phyloP scores from a whole-genome alignment of 495 filamentous ascomycete genomes.

The Penicillium turbatum region DNA sequence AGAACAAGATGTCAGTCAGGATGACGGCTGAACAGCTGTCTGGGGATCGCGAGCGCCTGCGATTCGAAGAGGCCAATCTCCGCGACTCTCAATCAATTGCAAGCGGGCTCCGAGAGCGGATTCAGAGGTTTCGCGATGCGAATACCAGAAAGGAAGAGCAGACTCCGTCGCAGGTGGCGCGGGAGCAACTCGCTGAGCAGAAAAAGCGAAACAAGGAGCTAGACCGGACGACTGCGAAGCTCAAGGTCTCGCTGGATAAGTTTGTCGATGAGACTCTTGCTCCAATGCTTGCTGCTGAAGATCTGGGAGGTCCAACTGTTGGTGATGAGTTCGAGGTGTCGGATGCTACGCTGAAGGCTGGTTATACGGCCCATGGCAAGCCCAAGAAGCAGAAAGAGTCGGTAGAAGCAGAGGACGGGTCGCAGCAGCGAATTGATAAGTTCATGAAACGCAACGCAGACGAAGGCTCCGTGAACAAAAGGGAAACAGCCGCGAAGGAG shows the following conservation, averaged over 20 bases:
- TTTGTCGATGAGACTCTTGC: slow-evolving; percentile 73
- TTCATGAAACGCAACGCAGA: slow-evolving; percentile 54
- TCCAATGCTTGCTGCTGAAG: slow-evolving; percentile 79
- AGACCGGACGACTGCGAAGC: slow-evolving; percentile 48
- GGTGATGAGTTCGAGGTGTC: slow-evolving; percentile 67
- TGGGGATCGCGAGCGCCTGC: slow-evolving; percentile 48
- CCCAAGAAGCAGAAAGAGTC: slow-evolving; percentile 55
- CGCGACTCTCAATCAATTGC: slow-evolving; percentile 54
- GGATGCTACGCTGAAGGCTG: slow-evolving; percentile 56
- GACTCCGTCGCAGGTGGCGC: slow-evolving; percentile 54
- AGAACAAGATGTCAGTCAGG: slow-evolving; percentile 57
- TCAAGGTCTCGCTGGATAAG: slow-evolving; percentile 60
- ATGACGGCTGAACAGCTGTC: slow-evolving; percentile 52
- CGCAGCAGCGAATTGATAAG: slow-evolving; percentile 69
- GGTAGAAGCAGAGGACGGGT: slow-evolving; percentile 38
- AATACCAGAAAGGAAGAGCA: slow-evolving; percentile 52
- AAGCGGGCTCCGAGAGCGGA: slow-evolving; percentile 53
- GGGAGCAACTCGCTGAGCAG: slow-evolving; percentile 54
- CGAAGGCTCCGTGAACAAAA: slow-evolving; percentile 47
- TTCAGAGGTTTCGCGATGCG: slow-evolving; percentile 50
- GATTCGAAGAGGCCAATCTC: slow-evolving; percentile 56
- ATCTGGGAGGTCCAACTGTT: slow-evolving; percentile 78
- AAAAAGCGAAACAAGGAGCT: slow-evolving; percentile 53
- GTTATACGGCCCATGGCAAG: slow-evolving; percentile 69
- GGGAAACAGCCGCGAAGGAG: slow-evolving; percentile 59